phyloP scores from a whole-genome alignment of 2,329 filamentous ascomycete species.

The Apiospora rasikravindrae region DNA sequence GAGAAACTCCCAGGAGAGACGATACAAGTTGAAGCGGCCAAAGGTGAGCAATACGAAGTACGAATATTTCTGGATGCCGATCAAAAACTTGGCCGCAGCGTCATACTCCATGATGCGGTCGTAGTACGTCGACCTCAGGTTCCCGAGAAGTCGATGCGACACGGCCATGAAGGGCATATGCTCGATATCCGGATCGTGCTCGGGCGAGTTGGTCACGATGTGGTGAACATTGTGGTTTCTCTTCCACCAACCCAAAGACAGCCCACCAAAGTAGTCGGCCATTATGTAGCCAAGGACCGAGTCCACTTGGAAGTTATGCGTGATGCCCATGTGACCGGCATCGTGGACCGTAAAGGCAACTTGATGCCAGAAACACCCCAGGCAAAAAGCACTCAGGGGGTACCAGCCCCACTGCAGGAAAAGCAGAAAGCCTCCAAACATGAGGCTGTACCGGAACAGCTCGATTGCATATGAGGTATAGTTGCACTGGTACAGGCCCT shows the following conservation, averaged over 20 bases:
- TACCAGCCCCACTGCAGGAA: conserved; percentile 72
- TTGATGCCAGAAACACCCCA: conserved; percentile 92
- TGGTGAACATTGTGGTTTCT: conserved; percentile 95
- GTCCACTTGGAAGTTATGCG: conserved; percentile 84
- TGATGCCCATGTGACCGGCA: conserved; percentile 96
- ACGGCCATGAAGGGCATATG: conserved; percentile 90
- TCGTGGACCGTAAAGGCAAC: conserved; percentile 94
- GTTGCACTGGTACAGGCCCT: conserved; percentile 83
- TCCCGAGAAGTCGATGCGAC: conserved; percentile 78
- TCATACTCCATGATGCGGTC: conserved; percentile 82
- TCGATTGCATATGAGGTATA: conserved; percentile 83
- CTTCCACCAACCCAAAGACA: conserved; percentile 98
- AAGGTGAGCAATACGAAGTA: conserved; percentile 84
- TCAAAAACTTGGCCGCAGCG: conserved; percentile 68
- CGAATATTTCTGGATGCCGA: conserved; percentile 78
- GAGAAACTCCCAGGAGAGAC: conserved; percentile 80
- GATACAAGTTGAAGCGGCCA: conserved; percentile 87
- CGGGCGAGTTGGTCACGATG: conserved; percentile 91
- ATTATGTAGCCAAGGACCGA: conserved; percentile 87
- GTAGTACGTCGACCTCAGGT: conserved; percentile 81
- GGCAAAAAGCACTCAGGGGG: conserved; percentile 69
- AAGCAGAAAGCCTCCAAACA: conserved; percentile 67
- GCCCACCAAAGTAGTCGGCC: conserved; percentile 85
- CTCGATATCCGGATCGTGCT: conserved; percentile 95
- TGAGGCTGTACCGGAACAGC: conserved; percentile 69